These are phyloP conservation scores for Lasiosphaeris hirsuta DNA, from an alignment of 495 filamentous ascomycete species.

Conservation along the genomic window DNA sequence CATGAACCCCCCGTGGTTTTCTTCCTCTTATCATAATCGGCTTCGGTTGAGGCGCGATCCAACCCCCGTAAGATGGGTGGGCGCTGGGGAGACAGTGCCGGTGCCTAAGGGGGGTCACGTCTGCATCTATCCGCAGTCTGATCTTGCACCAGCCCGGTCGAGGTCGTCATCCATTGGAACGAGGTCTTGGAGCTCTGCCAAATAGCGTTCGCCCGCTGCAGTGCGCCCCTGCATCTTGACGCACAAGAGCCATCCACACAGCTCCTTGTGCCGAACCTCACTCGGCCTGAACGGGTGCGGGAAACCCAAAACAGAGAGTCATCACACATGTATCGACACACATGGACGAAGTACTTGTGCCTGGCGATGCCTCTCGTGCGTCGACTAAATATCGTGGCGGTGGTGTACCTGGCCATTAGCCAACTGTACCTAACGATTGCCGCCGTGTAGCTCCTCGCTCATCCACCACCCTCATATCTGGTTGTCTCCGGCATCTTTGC, in stretches of 20 bases:
- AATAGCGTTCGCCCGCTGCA: not conserved
- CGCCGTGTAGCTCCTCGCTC: no score
- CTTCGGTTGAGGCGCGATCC: no score
- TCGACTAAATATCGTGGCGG: conserved; percentile 8
- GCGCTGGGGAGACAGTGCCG: no score
- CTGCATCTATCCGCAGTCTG: conserved; percentile 8
- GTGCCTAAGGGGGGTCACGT: no score
- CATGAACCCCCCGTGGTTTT: no score
- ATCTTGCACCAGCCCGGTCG: conserved; percentile 4
- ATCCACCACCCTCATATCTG: not conserved
- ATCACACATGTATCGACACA: not conserved
- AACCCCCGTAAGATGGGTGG: no score
- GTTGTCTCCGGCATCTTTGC: conserved; percentile 21
- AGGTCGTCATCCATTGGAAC: conserved; percentile 8
- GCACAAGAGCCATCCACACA: not conserved
- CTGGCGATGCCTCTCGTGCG: conserved; percentile 7
- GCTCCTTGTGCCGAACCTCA: not conserved
- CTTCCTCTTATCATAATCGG: no score
- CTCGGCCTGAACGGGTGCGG: not conserved
- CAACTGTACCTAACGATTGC: no score
- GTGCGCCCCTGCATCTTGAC: conserved; percentile 15
- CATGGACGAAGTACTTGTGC: not conserved
- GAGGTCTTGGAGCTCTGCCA: not conserved
- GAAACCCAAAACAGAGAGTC: conserved; percentile 11
- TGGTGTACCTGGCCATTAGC: conserved; percentile 2